Base-by-base conservation (phyloP, 2,329 filamentous ascomycete species). In the Mycosphaerella sp. region DNA sequence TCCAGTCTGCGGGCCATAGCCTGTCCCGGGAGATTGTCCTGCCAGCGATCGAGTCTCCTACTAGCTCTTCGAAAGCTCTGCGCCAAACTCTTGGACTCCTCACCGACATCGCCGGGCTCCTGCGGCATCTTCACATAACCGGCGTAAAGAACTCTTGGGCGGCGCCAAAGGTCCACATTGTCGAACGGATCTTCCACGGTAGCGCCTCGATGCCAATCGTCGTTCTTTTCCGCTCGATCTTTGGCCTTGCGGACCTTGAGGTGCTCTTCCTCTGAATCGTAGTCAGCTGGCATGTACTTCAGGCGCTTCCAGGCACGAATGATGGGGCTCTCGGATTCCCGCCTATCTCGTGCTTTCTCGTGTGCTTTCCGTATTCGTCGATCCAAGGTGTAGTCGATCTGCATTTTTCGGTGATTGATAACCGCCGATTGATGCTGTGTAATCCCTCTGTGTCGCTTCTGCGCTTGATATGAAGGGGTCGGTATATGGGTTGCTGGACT, bases 351-450 rank as follows among this genome's bases (percentile, higher is more conserved):
- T 10, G 82, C 78, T 49, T 74, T 74, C 63, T 82, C 79, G 63
- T 89, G 84, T 45, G 80, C 75, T 57, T 76, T 78, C 43, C 85
- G 80, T 30, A 91, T 73, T 27, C 85, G 84, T n/a, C 84, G 81
- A 59, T 88, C 84, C 13, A 93, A 78, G 45, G 89, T 87, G 62
- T 89, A 85, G 62, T 89, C 85, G n/a, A 91, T 87, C 5, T 87
- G 82, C 62, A 87, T 81, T 54, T 81, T 85, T 14, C 87, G 78
- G 67, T 90, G 89, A 49, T 84, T 79, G 67, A 89, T 86, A 1
- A 93, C 85, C 0, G 87, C 87, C 35, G 89, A 74, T 68, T 93
- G 87, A 68, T 93, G 87, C 32, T 86, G 85, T 0, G 87, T 93
- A 0, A 88, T 80, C 2, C 87, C 87, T 1, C 87, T 79, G 7